These are phyloP conservation scores for Physocladia obscura DNA, from an alignment of 192 early-diverging fungal genomes.

Conservation along the genomic window DNA sequence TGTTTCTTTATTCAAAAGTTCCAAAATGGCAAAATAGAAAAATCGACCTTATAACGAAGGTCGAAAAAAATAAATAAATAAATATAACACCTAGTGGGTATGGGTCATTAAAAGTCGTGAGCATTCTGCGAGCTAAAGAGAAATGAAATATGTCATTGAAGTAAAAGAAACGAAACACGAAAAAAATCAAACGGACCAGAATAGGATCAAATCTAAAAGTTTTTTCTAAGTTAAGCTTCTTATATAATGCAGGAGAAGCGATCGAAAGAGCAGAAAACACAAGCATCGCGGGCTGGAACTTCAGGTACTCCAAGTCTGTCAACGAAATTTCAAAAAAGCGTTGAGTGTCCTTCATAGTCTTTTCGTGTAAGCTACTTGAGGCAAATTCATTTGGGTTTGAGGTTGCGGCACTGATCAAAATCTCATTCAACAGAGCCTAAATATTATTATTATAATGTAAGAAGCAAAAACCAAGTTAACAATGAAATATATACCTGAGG, in stretches of 20 bases:
- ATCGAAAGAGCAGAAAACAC: slow-evolving; percentile 6
- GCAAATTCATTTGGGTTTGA: neutral
- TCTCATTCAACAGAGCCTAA: slow-evolving; percentile 3
- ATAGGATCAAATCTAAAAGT: slow-evolving; percentile 5
- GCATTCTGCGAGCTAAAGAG: too few relatives aligned
- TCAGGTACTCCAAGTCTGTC: neutral
- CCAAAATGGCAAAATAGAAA: too few relatives aligned
- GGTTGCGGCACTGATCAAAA: neutral
- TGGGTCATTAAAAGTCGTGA: too few relatives aligned
- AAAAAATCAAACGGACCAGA: neutral
- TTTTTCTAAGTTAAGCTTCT: neutral
- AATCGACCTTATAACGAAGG: too few relatives aligned
- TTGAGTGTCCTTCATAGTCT: slow-evolving; percentile 1
- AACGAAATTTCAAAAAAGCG: neutral
- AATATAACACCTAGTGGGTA: too few relatives aligned
- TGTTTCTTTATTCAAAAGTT: too few relatives aligned
- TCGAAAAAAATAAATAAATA: too few relatives aligned
- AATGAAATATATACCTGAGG: neutral
- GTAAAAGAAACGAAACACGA: too few relatives aligned
- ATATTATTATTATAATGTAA: neutral
- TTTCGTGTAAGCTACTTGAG: neutral
- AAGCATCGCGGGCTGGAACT: slow-evolving; percentile 20
- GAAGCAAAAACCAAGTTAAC: too few relatives aligned
- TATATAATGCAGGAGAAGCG: neutral
- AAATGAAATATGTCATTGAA: too few relatives aligned